phyloP scores from a whole-genome alignment of 192 early-diverging fungal genomes.

The Rhizophlyctis rosea region DNA sequence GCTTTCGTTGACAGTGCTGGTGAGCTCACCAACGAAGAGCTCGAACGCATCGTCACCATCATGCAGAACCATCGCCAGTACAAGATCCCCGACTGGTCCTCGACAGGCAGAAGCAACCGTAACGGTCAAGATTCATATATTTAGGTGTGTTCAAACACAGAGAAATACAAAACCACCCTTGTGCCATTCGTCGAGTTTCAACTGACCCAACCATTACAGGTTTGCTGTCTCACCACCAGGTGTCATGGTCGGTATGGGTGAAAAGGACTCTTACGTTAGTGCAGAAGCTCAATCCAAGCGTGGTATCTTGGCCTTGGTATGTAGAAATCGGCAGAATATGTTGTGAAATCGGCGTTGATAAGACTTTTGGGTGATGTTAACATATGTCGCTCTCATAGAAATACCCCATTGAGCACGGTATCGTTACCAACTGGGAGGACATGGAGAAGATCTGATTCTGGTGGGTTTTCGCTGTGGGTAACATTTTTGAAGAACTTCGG shows the following conservation, averaged over 20 bases:
- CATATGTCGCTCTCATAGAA: no score
- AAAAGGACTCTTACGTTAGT: constrained; percentile 73
- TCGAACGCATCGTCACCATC: constrained; percentile 96
- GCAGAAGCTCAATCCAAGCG: constrained; percentile 73
- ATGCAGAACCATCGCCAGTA: constrained; percentile 99
- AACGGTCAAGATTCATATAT: no score
- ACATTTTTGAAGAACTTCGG: no score
- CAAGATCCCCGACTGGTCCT: constrained; percentile 99
- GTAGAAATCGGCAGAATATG: no score
- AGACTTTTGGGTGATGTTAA: no score
- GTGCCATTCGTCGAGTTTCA: no score
- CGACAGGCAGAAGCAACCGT: constrained; percentile 99
- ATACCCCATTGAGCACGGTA: constrained; percentile 65
- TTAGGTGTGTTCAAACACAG: no score
- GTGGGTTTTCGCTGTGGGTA: no score
- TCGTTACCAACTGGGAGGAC: constrained; percentile 68
- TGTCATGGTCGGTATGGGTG: constrained; percentile 72
- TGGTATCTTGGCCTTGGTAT: constrained; percentile 66
- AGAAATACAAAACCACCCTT: no score
- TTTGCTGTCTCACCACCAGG: constrained; percentile 55
- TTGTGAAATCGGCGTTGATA: no score
- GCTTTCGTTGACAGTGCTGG: constrained; percentile 86
- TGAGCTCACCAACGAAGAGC: constrained; percentile 95
- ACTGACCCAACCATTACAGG: constrained; percentile 57
- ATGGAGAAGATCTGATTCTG: constrained; percentile 70